Percentiles rank a stretch among this genome's conserved stretches.
Conservation (phyloP, 306 rosid genomes). For the Senna tora region DNA sequence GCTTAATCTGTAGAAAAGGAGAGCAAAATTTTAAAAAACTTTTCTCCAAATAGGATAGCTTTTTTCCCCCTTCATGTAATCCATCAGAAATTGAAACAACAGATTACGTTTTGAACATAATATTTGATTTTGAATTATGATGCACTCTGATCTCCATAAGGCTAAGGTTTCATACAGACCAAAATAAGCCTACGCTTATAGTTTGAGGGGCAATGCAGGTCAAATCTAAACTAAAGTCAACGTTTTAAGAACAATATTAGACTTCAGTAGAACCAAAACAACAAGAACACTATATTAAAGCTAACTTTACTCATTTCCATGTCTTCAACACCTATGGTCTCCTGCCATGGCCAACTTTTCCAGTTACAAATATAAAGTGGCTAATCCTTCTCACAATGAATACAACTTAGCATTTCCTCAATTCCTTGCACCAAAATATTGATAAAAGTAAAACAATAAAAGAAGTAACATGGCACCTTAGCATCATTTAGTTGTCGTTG, state of each 20-base stretch:
- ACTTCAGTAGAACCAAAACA: constrained; percentile 10
- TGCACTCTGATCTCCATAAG: background rate
- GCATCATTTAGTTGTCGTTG: constrained; percentile 80
- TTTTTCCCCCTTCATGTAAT: background rate
- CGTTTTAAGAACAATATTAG: constrained; percentile 1
- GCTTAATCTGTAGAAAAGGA: constrained; percentile 65
- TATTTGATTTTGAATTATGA: constrained; percentile 1
- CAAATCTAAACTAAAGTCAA: background rate
- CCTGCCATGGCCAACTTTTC: constrained; percentile 14
- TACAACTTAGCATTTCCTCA: constrained; percentile 12
- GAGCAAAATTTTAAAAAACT: constrained; percentile 10
- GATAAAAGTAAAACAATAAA: background rate
- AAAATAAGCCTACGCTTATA: constrained; percentile 9
- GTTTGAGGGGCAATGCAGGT: background rate
- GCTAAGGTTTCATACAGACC: constrained; percentile 20
- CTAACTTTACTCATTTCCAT: background rate
- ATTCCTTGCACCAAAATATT: constrained; percentile 21
- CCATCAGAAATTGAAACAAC: background rate
- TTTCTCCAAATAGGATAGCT: background rate
- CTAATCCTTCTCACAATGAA: background rate
- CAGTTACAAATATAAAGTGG: constrained; percentile 2
- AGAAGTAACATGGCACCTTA: constrained; percentile 55
- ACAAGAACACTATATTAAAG: constrained; percentile 4
- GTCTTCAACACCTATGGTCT: constrained; percentile 5
- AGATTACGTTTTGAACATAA: background rate